Percentiles rank a stretch among this genome's conserved stretches.
phyloP scores from a whole-genome alignment of 176 grass and related monocot genomes.

The Zoysia pacifica region DNA sequence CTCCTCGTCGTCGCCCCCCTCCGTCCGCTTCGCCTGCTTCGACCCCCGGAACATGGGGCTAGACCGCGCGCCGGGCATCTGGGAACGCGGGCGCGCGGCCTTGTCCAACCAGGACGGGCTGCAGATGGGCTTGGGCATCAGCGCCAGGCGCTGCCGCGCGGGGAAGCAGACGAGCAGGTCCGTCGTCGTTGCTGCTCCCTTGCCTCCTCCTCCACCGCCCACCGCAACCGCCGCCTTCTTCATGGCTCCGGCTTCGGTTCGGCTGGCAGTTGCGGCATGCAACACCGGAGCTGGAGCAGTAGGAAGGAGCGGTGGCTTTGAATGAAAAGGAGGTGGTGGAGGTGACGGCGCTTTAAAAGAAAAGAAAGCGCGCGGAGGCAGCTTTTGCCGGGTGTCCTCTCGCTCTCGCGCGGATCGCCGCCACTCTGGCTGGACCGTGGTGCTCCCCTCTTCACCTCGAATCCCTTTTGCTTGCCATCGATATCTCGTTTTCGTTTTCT shows the following conservation, averaged over 20 bases:
- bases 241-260: conserved; percentile 11
- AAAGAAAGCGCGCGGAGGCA: conserved; percentile 42
- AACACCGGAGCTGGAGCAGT: neutral
- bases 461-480: neutral
- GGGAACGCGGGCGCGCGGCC: conserved; percentile 51
- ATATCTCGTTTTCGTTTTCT: conserved; percentile 43
- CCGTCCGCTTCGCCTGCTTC: conserved; percentile 40
- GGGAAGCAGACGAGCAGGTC: conserved; percentile 88
- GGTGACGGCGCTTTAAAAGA: conserved; percentile 48
- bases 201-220: neutral
- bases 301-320: conserved; percentile 1
- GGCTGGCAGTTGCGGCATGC: neutral
- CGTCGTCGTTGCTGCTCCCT: conserved; percentile 37
- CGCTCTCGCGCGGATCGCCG: neutral
- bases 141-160: conserved; percentile 60
- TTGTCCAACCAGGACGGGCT: conserved; percentile 72
- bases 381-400: conserved; percentile 38
- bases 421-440: neutral
- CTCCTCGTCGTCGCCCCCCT: conserved; percentile 6
- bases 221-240: conserved; percentile 17
- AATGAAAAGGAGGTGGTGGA: conserved; percentile 1
- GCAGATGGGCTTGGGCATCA: conserved; percentile 79
- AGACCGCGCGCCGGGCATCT: neutral
- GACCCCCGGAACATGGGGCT: conserved; percentile 65
- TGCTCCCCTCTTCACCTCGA: neutral